Evolutionary conservation across 1,139 yeast genomes (phyloP).

Genomic region (Yamadazyma pseudoaaseri): DNA sequence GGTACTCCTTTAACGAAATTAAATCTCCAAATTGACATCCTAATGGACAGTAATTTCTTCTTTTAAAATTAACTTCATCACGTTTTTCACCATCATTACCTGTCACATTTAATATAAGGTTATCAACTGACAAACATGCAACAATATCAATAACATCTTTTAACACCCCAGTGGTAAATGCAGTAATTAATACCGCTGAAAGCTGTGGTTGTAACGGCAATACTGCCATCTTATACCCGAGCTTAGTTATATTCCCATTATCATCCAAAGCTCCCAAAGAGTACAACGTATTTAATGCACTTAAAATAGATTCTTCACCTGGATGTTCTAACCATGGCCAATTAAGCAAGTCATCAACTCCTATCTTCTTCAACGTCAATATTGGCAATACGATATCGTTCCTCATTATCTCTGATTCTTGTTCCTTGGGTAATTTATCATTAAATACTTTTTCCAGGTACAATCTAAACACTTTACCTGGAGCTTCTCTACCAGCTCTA

Average conservation of each 20-base stretch:
- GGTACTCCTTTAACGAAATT: slow-evolving; percentile 75
- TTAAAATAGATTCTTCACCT: slow-evolving; percentile 68
- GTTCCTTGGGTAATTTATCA: slow-evolving; percentile 61
- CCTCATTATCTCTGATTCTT: slow-evolving; percentile 90
- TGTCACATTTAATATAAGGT: slow-evolving; percentile 62
- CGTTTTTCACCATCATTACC: slow-evolving; percentile 73
- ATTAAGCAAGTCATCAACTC: slow-evolving; percentile 76
- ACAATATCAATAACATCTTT: slow-evolving; percentile 80
- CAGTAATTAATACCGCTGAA: slow-evolving; percentile 80
- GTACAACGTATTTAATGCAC: slow-evolving; percentile 78
- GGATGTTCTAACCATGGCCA: slow-evolving; percentile 97
- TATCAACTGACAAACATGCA: slow-evolving; percentile 91
- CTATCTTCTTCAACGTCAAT: slow-evolving; percentile 76
- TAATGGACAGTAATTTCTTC: slow-evolving; percentile 63
- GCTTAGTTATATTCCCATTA: slow-evolving; percentile 66
- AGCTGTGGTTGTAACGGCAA: slow-evolving; percentile 89
- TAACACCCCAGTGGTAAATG: slow-evolving; percentile 58
- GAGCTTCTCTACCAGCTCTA: slow-evolving; percentile 96
- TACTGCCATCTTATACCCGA: slow-evolving; percentile 83
- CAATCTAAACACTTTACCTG: slow-evolving; percentile 83
- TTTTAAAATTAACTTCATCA: slow-evolving; percentile 69
- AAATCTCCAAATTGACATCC: slow-evolving; percentile 81
- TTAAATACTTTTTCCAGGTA: slow-evolving; percentile 71
- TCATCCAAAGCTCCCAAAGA: slow-evolving; percentile 79
- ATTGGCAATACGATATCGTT: slow-evolving; percentile 85